Conservation (phyloP, 345 rosid genomes). For the Psidium guajava region DNA sequence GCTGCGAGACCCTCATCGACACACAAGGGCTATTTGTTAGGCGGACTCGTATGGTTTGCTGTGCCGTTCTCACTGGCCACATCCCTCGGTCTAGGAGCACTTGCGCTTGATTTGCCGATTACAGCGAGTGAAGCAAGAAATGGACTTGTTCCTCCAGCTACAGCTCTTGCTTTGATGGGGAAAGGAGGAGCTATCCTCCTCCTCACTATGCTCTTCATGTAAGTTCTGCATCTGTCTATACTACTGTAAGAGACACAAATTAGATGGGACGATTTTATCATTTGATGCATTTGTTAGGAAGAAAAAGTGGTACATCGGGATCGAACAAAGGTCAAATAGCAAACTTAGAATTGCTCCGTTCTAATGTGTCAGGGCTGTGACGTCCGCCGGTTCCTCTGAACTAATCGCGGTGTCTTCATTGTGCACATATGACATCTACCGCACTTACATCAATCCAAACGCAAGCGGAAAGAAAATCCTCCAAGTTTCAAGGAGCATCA, state of each 20-base stretch:
- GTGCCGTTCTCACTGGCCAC: conserved; percentile 93
- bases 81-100: conserved; percentile 87
- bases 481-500: conserved; percentile 53
- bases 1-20: conserved; percentile 94
- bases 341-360: not conserved
- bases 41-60: conserved; percentile 93
- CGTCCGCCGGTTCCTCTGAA: conserved; percentile 88
- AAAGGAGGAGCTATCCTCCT: conserved; percentile 83
- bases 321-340: not conserved
- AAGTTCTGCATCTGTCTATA: conserved; percentile 13
- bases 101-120: conserved; percentile 83
- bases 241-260: not conserved
- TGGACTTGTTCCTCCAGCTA: conserved; percentile 89
- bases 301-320: not conserved
- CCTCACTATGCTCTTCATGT: conserved; percentile 94
- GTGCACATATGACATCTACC: conserved; percentile 83
- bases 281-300: not conserved
- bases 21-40: conserved; percentile 81
- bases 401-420: conserved; percentile 86
- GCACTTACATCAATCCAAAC: conserved; percentile 72
- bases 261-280: not conserved
- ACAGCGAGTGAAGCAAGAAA: conserved; percentile 56
- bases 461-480: conserved; percentile 71
- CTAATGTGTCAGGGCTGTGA: conserved; percentile 63
- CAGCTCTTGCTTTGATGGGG: conserved; percentile 95